These are phyloP conservation scores for Linum trigynum DNA, from an alignment of 345 rosid genomes.

Conservation along the genomic window DNA sequence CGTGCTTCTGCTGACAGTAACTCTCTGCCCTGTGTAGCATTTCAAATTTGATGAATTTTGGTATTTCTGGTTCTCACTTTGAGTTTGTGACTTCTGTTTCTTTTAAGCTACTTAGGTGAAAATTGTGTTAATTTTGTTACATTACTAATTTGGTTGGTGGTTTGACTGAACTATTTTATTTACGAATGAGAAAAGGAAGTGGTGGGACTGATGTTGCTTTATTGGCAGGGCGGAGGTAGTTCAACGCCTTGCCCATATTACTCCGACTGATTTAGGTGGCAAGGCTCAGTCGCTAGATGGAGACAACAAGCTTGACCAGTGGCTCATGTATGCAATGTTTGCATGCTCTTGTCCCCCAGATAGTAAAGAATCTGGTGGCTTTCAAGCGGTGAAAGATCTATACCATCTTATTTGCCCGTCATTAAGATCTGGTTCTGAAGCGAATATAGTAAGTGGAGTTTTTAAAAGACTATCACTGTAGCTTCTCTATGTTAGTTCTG, in stretches of 20 bases:
- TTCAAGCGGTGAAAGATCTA: conserved; percentile 70
- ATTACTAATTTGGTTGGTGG: neutral
- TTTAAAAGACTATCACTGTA: too few species aligned
- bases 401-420: conserved; percentile 85
- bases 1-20: too few species aligned
- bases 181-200: neutral
- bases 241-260: conserved; percentile 77
- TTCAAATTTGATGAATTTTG: too few species aligned
- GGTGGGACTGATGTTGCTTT: neutral
- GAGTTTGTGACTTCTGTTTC: neutral
- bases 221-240: conserved; percentile 64
- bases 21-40: too few species aligned
- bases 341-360: conserved; percentile 96
- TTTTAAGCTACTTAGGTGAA: neutral
- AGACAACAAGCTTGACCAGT: conserved; percentile 90
- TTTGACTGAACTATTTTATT: neutral
- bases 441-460: conserved; percentile 55
- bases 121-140: neutral
- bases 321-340: conserved; percentile 95
- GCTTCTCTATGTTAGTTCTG: neutral
- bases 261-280: conserved; percentile 91
- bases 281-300: conserved; percentile 86
- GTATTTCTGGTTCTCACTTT: neutral
- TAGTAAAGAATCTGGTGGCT: conserved; percentile 67
- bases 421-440: conserved; percentile 81